Conservation (phyloP, 106 monocot genomes). For the Dioscorea dumetorum region DNA sequence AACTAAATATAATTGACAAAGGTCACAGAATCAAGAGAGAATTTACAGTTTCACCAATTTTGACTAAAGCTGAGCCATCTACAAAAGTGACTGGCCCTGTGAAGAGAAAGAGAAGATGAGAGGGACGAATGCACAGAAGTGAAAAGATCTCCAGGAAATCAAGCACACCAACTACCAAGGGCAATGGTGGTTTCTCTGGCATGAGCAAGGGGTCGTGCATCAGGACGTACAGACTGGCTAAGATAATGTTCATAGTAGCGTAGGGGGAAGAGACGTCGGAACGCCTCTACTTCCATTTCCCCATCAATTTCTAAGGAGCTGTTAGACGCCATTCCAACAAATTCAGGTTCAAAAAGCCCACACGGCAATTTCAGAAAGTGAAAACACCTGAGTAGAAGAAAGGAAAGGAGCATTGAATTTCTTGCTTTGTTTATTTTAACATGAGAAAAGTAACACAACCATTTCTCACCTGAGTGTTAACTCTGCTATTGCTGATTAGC, state of each 20-base stretch:
- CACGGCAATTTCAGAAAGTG: no score
- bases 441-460: no score
- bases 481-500: no score
- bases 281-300: constrained; percentile 92
- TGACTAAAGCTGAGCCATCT: constrained; percentile 86
- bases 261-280: constrained; percentile 88
- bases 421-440: no score
- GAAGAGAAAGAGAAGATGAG: background rate
- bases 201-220: constrained; percentile 54
- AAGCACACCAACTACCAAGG: constrained; percentile 23
- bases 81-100: constrained; percentile 62
- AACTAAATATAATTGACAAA: background rate
- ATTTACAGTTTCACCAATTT: constrained; percentile 75
- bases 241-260: constrained; percentile 86
- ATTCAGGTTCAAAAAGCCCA: background rate
- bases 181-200: constrained; percentile 61
- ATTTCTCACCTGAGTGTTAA: no score
- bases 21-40: background rate
- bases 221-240: constrained; percentile 65
- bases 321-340: background rate
- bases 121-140: background rate
- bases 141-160: background rate
- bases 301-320: background rate
- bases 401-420: no score
- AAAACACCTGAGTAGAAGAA: no score